Percentiles rank a stretch among this genome's conserved stretches.
Evolutionary conservation across 75 land plant genomes (phyloP).

Genomic region (Azolla pinnata): DNA sequence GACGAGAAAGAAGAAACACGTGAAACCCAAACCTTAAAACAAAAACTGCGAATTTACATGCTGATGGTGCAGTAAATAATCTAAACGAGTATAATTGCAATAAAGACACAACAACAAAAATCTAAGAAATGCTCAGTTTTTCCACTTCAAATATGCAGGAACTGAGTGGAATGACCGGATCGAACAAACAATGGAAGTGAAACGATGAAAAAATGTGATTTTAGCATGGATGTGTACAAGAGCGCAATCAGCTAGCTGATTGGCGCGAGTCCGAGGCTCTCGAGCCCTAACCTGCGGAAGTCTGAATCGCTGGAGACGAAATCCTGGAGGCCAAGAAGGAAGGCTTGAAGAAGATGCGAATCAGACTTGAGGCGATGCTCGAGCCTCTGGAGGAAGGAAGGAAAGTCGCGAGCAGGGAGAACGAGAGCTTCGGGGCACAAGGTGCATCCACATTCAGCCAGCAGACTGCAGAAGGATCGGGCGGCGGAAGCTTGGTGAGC

Average conservation of each 20-base stretch:
- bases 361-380: conserved; percentile 27
- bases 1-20: too few species aligned
- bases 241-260: conserved; percentile 26
- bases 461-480: conserved; percentile 7
- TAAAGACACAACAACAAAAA: neutral
- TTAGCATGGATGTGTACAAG: conserved; percentile 3
- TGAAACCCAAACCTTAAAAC: too few species aligned
- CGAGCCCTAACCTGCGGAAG: conserved; percentile 5
- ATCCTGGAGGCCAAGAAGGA: neutral
- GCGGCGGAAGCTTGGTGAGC: too few species aligned
- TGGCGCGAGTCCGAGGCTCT: neutral
- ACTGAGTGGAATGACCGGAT: too few species aligned
- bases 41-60: too few species aligned
- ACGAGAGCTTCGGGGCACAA: conserved; percentile 4
- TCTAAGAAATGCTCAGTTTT: neutral
- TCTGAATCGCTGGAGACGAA: conserved; percentile 21
- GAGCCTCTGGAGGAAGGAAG: conserved; percentile 21
- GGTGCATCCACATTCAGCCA: conserved; percentile 42
- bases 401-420: conserved; percentile 9
- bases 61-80: too few species aligned
- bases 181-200: neutral
- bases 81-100: too few species aligned
- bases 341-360: conserved; percentile 6
- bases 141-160: neutral
- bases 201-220: neutral